Base-by-base conservation (phyloP, 1,284 basidiomycete species). In the Sutorius eximius region DNA sequence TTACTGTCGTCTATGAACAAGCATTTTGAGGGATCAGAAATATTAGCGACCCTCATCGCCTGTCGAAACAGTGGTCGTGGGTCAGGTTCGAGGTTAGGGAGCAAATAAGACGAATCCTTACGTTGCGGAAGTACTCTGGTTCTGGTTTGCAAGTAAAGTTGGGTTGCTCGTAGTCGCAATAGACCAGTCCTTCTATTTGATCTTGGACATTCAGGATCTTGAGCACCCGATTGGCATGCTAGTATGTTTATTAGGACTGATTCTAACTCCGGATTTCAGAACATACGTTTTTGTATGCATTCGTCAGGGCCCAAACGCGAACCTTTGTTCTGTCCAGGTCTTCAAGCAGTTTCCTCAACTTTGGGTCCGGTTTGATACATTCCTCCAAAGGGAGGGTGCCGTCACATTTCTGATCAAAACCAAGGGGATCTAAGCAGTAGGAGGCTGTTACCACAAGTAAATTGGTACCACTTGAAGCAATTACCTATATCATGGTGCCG, bases 71-170 rank as follows among this genome's bases (percentile, higher is more conserved):
- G 34, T 48, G n/a, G 52, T 38, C 42, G 37, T 29, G 11, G 16
- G 27, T 42, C 48, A 67, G 49, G 44, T 49, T 42, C 27, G 22
- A 34, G 33, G 29, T 43, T 22, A 32, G 40, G 20, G 38, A n/a
- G 37, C 49, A 24, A 1, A 1, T 18, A 3, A 15, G 3, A 22
- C n/a, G 7, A 24, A 40, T 36, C 34, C 67, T 47, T 57, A 89
- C 90, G 68, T 81, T 74, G 41, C 75, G 66, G 63, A 88, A 93
- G 66, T 78, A 93, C 52, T 82, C 78, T 2, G 81, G 69, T 61
- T 95, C 90, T 10, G 93, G 93, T 66, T 95, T 95, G 76, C 92
- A 94, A 6, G 79, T 77, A 70, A 95, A 92, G 57, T 87, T 70
- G 15, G 80, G 76, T 37, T 82, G 64, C 9, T 77, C 72, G 61